Conservation (phyloP, 768 basidiomycete genomes). For the Pleurotus sapidus region DNA sequence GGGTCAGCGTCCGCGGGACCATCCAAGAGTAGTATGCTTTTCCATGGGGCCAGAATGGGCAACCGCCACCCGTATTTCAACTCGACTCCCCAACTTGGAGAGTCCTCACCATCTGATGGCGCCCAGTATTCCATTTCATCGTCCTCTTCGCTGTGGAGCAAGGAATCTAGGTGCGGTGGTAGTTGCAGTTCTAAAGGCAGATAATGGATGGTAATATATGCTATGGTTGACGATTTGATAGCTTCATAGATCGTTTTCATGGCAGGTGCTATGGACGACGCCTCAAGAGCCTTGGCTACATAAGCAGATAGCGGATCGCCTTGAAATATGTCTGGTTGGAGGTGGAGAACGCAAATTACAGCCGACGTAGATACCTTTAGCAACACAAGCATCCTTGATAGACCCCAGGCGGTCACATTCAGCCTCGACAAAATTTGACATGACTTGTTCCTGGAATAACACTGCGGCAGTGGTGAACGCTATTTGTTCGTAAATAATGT, state of each 20-base stretch:
- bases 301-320: slow-evolving; percentile 61
- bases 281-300: slow-evolving; percentile 52
- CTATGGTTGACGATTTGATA: slow-evolving; percentile 72
- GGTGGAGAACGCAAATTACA: background rate
- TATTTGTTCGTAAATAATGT: slow-evolving; percentile 86
- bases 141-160: slow-evolving; percentile 67
- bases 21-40: slow-evolving; percentile 79
- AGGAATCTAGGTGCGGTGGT: slow-evolving; percentile 72
- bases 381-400: slow-evolving; percentile 67
- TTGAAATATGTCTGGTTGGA: slow-evolving; percentile 22
- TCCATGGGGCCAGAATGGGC: slow-evolving; percentile 84
- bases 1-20: slow-evolving; percentile 53
- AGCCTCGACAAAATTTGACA: slow-evolving; percentile 79
- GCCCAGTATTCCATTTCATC: slow-evolving; percentile 49
- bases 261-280: slow-evolving; percentile 73
- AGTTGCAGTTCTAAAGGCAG: slow-evolving; percentile 85
- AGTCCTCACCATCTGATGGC: slow-evolving; percentile 46
- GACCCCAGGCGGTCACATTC: slow-evolving; percentile 73
- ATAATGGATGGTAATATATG: slow-evolving; percentile 74
- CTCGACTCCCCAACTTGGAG: slow-evolving; percentile 61
- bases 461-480: slow-evolving; percentile 91
- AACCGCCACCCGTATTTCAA: slow-evolving; percentile 72
- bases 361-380: slow-evolving; percentile 46
- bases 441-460: slow-evolving; percentile 86
- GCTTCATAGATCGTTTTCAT: slow-evolving; percentile 80